A percentile compares a stretch with the other conserved stretches of the same genome.
Evolutionary conservation across 371 early-diverging fungal genomes (phyloP).

Genomic region (Massospora cicadina): DNA sequence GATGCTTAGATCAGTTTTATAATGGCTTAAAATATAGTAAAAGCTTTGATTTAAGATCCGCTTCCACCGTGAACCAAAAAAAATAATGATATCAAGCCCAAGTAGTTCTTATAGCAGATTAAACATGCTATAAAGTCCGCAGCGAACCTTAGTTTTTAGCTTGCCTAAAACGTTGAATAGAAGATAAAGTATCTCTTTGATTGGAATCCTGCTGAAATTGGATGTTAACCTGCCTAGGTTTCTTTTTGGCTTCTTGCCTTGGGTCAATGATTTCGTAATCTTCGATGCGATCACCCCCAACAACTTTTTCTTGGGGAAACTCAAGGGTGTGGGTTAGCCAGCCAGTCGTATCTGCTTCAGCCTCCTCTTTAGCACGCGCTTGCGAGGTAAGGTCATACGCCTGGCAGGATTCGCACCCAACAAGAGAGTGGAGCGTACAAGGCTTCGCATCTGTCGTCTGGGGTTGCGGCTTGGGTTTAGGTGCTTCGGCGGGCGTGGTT

Average conservation of each 20-base stretch:
- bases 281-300: conserved; percentile 38
- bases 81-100: no score
- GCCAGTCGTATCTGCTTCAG: conserved; percentile 23
- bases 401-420: conserved; percentile 43
- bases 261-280: conserved; percentile 67
- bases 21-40: no score
- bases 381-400: conserved; percentile 9
- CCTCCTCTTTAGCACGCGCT: conserved; percentile 15
- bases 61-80: no score
- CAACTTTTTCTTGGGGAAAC: conserved; percentile 40
- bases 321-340: conserved; percentile 54
- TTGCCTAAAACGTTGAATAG: not conserved
- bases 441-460: conserved; percentile 19
- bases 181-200: not conserved
- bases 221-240: not conserved
- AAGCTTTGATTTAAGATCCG: no score
- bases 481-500: conserved; percentile 12
- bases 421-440: conserved; percentile 40
- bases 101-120: no score
- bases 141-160: no score
- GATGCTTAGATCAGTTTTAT: no score
- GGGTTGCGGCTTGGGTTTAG: conserved; percentile 16
- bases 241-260: not conserved
- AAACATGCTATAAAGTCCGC: no score
- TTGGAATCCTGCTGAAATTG: not conserved